These are phyloP conservation scores for Camillea tinctor DNA, from an alignment of 2,329 filamentous ascomycete species.

Conservation along the genomic window DNA sequence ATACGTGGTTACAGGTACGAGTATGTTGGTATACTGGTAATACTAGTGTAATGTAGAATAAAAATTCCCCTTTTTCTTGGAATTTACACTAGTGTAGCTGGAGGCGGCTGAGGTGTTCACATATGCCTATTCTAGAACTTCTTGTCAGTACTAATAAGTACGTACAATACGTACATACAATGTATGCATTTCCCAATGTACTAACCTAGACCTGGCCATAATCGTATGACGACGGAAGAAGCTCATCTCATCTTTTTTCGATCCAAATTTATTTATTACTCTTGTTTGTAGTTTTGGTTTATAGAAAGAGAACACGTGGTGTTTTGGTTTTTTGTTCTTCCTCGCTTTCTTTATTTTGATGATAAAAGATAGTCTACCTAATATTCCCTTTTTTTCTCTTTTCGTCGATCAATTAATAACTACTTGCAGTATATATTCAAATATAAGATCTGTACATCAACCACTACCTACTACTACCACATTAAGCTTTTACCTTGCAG, in stretches of 20 bases:
- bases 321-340: neutral
- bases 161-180: too few species aligned
- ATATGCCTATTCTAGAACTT: neutral
- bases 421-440: neutral
- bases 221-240: constrained; percentile 27
- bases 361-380: too few species aligned
- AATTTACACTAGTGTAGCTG: too few species aligned
- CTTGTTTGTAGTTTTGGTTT: neutral
- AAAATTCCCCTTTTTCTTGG: too few species aligned
- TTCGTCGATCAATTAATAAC: neutral
- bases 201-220: constrained; percentile 19
- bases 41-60: too few species aligned
- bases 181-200: constrained; percentile 3
- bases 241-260: neutral
- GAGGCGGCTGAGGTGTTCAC: too few species aligned
- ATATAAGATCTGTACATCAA: neutral
- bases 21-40: too few species aligned
- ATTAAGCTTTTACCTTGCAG: neutral
- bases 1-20: too few species aligned
- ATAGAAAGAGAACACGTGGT: constrained; percentile 22
- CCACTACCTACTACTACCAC: neutral
- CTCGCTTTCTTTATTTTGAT: neutral
- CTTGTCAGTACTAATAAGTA: neutral
- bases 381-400: too few species aligned
- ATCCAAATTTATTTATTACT: neutral